These are phyloP conservation scores for Fusarium robinianum DNA, from an alignment of 2,329 filamentous ascomycete genomes.

Conservation along the genomic window DNA sequence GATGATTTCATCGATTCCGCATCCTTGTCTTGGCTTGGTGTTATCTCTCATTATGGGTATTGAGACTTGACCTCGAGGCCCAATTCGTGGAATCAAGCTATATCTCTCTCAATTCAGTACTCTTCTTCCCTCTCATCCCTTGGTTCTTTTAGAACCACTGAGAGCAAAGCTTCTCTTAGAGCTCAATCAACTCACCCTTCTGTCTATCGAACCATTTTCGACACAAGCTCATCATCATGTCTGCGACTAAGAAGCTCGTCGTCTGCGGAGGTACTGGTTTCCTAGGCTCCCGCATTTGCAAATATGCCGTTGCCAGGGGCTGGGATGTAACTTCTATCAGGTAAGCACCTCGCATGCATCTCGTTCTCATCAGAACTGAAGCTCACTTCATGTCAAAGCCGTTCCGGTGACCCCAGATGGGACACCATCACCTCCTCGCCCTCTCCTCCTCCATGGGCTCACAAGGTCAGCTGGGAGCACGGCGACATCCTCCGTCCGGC, in stretches of 20 bases:
- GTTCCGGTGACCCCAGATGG: constrained; percentile 90
- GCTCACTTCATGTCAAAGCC: constrained; percentile 56
- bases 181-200: constrained; percentile 6
- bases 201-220: constrained; percentile 30
- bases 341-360: constrained; percentile 50
- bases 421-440: constrained; percentile 72
- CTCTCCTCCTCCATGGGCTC: constrained; percentile 77
- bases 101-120: neutral
- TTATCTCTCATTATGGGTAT: constrained; percentile 1
- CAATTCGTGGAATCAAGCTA: constrained; percentile 17
- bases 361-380: constrained; percentile 2
- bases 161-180: neutral
- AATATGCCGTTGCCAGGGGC: constrained; percentile 79
- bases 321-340: constrained; percentile 95
- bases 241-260: constrained; percentile 75
- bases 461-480: constrained; percentile 81
- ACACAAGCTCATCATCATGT: constrained; percentile 47
- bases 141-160: too few relatives aligned
- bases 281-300: constrained; percentile 86
- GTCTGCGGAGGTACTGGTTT: constrained; percentile 96
- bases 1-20: constrained; percentile 38
- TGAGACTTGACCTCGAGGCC: constrained; percentile 4
- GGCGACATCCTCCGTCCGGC: constrained; percentile 84
- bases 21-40: constrained; percentile 13
- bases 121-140: neutral